Base-by-base conservation (phyloP, 2,329 filamentous ascomycete species). In the Cadophora sp. region DNA sequence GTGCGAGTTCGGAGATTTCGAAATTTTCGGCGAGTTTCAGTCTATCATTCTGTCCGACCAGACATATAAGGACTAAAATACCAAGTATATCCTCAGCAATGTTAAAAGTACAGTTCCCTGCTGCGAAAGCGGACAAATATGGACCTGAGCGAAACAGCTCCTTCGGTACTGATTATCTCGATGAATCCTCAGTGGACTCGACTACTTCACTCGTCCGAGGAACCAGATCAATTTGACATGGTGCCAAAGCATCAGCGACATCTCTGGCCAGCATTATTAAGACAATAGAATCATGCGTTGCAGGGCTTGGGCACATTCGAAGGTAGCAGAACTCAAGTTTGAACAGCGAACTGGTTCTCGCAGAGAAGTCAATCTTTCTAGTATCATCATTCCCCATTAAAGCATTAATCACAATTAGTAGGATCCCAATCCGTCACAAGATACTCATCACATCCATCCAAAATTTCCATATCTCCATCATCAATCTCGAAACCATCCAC, bases 361-460 rank as follows among this genome's bases (percentile, higher is more conserved):
- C n/a, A 37, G 14, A 37, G 34, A 37, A 37, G 8, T 37, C 7
- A 12, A 34, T 1, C 14, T 37, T 37, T 4, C 14, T 31, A 3
- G 19, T n/a, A 12, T 31, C 26, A 27, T 19, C 2, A 1, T 26
- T 43, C 1, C 22, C 29, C 19, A 22, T 19, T 12, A 26, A 26
- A 16, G 12, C 29, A 40, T 65, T 26, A 80, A 64, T 76, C 74
- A 60, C 74, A 77, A 75, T 82, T 78, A 26, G 82, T 84, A 70
- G 82, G 83, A 75, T 85, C 82, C 88, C 86, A 86, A 80, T 91
- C 90, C 1, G 91, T 93, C 1, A 93, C 90, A 29, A 94, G 81
- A 74, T 88, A 85, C 80, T 94, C 91, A 77, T 94, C 91, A 62
- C 93, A 79, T 0, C 74, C 83, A 75, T 92, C 88, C 83, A 94